Evolutionary conservation across 2,329 filamentous ascomycete species (phyloP).

Genomic region (Cytospora mali): DNA sequence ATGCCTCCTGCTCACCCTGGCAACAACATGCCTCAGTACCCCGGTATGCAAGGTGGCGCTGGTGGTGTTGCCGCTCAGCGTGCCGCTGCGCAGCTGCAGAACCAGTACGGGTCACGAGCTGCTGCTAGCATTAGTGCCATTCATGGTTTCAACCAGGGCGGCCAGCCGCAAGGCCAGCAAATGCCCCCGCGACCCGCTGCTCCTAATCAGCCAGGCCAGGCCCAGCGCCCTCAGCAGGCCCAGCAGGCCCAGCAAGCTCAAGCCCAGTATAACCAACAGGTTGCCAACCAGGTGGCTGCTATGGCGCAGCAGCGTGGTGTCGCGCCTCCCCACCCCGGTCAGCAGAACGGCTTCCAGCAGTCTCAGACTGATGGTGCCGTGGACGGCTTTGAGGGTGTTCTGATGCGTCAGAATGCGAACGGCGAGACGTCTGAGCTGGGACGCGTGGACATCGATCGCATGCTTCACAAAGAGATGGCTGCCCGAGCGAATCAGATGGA

Average conservation of each 20-base stretch:
- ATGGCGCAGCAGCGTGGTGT: conserved; percentile 34
- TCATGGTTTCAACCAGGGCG: conserved; percentile 45
- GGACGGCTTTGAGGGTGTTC: conserved; percentile 61
- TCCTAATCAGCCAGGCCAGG: conserved; percentile 30
- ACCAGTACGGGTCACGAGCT: conserved; percentile 65
- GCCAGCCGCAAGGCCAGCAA: conserved; percentile 37
- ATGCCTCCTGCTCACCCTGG: conserved; percentile 36
- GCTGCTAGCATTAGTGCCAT: conserved; percentile 68
- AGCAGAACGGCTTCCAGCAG: conserved; percentile 43
- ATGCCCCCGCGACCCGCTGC: conserved; percentile 30
- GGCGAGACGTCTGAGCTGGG: conserved; percentile 60
- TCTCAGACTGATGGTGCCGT: conserved; percentile 77
- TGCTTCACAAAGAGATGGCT: conserved; percentile 70
- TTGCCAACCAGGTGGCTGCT: conserved; percentile 37
- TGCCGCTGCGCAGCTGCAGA: conserved; percentile 59
- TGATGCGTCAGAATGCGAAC: conserved; percentile 58
- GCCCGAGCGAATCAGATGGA: conserved; percentile 69
- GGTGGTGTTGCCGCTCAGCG: conserved; percentile 51
- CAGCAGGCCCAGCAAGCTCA: conserved; percentile 24
- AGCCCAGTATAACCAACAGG: conserved; percentile 39
- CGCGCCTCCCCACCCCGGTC: conserved; percentile 31
- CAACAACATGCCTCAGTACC: conserved; percentile 35
- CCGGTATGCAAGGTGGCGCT: conserved; percentile 5
- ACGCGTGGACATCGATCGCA: conserved; percentile 65
- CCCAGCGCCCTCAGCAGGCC: conserved; percentile 23